phyloP scores from a whole-genome alignment of 2,329 filamentous ascomycete genomes.

The Dothistroma pini region DNA sequence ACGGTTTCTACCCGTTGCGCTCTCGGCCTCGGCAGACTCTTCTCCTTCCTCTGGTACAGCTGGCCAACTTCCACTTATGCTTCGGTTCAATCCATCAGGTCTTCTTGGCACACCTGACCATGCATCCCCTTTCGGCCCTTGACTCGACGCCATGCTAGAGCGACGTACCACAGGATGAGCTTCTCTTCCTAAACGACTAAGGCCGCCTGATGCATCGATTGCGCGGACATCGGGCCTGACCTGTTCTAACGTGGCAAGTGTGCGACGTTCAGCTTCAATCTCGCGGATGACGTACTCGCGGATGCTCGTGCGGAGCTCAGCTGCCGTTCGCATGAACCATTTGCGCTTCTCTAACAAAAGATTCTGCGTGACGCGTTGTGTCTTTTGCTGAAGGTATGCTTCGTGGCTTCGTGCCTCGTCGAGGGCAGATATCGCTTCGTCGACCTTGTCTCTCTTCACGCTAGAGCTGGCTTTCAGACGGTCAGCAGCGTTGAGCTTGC shows the following conservation, averaged over 20 bases:
- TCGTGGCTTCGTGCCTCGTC: slow-evolving; percentile 85
- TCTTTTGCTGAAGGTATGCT: slow-evolving; percentile 77
- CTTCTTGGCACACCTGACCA: slow-evolving; percentile 92
- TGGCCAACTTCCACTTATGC: slow-evolving; percentile 67
- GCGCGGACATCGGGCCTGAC: slow-evolving; percentile 89
- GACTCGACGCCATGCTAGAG: slow-evolving; percentile 78
- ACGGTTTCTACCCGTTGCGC: slow-evolving; percentile 45
- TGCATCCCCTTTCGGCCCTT: slow-evolving; percentile 95
- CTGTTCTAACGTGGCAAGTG: slow-evolving; percentile 86
- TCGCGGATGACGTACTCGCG: slow-evolving; percentile 91
- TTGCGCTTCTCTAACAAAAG: slow-evolving; percentile 81
- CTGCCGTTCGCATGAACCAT: slow-evolving; percentile 83
- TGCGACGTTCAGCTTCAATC: slow-evolving; percentile 91
- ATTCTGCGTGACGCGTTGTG: slow-evolving; percentile 82
- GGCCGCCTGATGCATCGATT: slow-evolving; percentile 85
- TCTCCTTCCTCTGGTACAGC: slow-evolving; percentile 54
- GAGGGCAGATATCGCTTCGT: slow-evolving; percentile 88
- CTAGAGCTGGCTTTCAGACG: slow-evolving; percentile 81
- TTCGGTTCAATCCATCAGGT: slow-evolving; percentile 72
- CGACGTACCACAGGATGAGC: slow-evolving; percentile 72
- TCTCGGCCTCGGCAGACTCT: slow-evolving; percentile 42
- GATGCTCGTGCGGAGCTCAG: slow-evolving; percentile 78
- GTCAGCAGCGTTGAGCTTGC: slow-evolving; percentile 80
- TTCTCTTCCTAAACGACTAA: slow-evolving; percentile 86
- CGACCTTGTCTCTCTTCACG: slow-evolving; percentile 90